Percentiles rank a stretch among this genome's conserved stretches.
These are phyloP conservation scores for Phycomyces blakesleeanus DNA, from an alignment of 192 early-diverging fungal species.

Conservation along the genomic window DNA sequence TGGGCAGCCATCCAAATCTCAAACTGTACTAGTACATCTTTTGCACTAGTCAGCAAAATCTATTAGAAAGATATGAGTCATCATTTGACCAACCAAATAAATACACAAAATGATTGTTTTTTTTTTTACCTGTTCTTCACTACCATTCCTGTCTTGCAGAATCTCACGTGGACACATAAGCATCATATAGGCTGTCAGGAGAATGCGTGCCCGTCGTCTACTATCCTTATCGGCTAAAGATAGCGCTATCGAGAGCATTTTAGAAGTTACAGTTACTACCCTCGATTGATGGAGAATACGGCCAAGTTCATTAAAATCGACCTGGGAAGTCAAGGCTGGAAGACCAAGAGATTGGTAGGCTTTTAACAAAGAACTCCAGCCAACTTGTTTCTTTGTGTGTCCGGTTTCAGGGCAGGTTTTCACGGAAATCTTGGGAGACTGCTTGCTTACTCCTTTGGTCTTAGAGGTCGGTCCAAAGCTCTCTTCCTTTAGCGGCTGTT, in stretches of 20 bases:
- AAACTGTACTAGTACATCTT: slow-evolving; percentile 31
- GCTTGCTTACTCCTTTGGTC: too few relatives aligned
- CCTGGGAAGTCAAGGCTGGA: neutral
- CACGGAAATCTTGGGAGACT: too few relatives aligned
- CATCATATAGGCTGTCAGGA: slow-evolving; percentile 72
- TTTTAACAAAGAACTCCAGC: slow-evolving; percentile 8
- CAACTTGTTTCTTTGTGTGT: neutral
- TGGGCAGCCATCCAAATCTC: slow-evolving; percentile 32
- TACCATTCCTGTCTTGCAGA: slow-evolving; percentile 44
- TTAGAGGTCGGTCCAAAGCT: neutral
- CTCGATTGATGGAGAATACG: slow-evolving; percentile 31
- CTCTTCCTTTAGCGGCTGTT: slow-evolving; percentile 1
- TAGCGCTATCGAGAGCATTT: slow-evolving; percentile 32
- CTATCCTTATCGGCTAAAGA: slow-evolving; percentile 41
- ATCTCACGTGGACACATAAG: slow-evolving; percentile 60
- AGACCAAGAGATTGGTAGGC: slow-evolving; percentile 16
- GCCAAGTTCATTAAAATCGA: slow-evolving; percentile 31
- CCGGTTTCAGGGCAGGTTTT: too few relatives aligned
- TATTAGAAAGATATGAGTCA: slow-evolving; percentile 11
- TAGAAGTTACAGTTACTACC: slow-evolving; percentile 35
- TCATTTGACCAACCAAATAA: slow-evolving; percentile 3
- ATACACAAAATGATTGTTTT: neutral
- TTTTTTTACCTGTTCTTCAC: slow-evolving; percentile 50
- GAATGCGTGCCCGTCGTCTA: slow-evolving; percentile 49
- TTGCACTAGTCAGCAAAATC: slow-evolving; percentile 32